Percentiles rank a stretch among this genome's conserved stretches.
Evolutionary conservation across 257 asterid species (phyloP).

Genomic region (Nicotiana undulata): DNA sequence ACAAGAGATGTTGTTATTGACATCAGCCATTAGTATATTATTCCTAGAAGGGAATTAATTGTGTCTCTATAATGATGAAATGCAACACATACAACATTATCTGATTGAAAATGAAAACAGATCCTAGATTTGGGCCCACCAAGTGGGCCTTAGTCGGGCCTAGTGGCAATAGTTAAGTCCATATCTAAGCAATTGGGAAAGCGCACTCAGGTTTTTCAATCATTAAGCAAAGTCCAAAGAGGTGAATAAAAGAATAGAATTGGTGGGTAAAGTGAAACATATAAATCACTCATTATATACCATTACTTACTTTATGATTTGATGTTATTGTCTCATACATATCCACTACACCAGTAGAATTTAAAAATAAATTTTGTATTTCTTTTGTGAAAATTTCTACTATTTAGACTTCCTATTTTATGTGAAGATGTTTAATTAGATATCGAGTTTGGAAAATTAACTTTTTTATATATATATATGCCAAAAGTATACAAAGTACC

Average conservation of each 20-base stretch:
- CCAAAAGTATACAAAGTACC: background rate
- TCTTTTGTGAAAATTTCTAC: background rate
- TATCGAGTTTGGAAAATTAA: fast-evolving
- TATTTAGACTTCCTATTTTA: background rate
- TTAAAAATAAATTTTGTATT: background rate
- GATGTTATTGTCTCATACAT: background rate
- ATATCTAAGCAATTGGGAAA: background rate
- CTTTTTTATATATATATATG: background rate
- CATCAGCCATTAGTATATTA: background rate
- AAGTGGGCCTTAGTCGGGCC: background rate
- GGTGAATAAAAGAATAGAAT: background rate
- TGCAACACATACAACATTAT: background rate
- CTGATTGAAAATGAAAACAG: background rate
- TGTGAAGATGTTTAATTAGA: background rate
- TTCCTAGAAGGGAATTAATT: background rate
- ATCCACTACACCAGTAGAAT: background rate
- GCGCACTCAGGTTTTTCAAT: background rate
- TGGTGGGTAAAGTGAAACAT: conserved; percentile 3
- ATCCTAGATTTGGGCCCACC: background rate
- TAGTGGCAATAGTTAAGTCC: background rate
- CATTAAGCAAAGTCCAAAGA: background rate
- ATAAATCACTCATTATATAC: background rate
- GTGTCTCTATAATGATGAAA: background rate
- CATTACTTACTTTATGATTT: background rate
- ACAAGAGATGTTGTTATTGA: background rate